Conservation (phyloP, 768 basidiomycete genomes). For the Lentinula aciculospora region DNA sequence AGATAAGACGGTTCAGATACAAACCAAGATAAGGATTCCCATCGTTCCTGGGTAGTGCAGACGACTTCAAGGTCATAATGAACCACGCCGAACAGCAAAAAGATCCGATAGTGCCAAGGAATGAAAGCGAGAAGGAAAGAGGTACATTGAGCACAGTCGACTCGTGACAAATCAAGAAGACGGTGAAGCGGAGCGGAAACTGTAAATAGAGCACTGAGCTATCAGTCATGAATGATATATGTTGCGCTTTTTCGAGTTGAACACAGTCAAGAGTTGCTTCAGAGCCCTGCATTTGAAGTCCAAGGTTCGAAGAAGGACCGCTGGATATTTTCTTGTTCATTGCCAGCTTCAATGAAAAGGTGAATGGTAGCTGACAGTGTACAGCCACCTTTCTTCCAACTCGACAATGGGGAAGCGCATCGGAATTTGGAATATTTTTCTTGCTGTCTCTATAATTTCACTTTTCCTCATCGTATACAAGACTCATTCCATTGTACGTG, state of each 20-base stretch:
- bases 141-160: background rate
- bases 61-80: background rate
- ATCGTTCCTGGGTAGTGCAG: constrained; percentile 4
- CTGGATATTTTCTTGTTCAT: too few species aligned
- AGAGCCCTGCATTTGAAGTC: too few species aligned
- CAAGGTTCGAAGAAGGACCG: too few species aligned
- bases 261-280: too few species aligned
- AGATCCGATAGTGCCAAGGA: background rate
- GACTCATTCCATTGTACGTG: background rate
- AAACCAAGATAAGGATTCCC: constrained; percentile 3
- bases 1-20: background rate
- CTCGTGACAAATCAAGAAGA: background rate
- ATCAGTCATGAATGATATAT: too few species aligned
- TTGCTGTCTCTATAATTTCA: background rate
- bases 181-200: background rate
- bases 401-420: background rate
- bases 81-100: background rate
- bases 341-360: too few species aligned
- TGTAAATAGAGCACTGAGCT: background rate
- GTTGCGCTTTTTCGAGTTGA: too few species aligned
- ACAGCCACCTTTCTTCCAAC: background rate
- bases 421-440: background rate
- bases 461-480: background rate
- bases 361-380: background rate
- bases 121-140: background rate